Evolutionary conservation across 257 asterid species (phyloP).

Genomic region (Rubia yunnanensis): DNA sequence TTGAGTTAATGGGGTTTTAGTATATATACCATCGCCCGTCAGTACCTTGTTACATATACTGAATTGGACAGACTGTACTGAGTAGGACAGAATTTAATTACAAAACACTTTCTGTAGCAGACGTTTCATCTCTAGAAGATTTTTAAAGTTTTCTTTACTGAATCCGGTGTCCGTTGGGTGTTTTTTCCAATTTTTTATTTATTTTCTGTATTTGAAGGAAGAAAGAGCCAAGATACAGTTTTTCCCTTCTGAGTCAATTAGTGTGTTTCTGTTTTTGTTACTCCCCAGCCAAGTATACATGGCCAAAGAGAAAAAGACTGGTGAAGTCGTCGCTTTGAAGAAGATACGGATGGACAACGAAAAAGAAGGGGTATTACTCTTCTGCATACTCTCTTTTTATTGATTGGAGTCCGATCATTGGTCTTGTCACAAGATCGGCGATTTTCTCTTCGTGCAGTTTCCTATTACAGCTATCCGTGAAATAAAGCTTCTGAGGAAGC

Average conservation of each 20-base stretch:
- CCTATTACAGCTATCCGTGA: constrained; percentile 95
- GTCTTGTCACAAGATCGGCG: background rate
- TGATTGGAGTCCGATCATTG: background rate
- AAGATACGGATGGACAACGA: constrained; percentile 98
- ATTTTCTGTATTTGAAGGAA: background rate
- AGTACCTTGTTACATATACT: too few species aligned
- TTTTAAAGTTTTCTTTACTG: background rate
- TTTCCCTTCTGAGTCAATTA: background rate
- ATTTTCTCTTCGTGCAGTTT: constrained; percentile 42
- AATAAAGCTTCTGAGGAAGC: constrained; percentile 83
- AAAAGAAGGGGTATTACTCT: constrained; percentile 80
- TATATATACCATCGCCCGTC: too few species aligned
- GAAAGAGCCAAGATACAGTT: too few species aligned
- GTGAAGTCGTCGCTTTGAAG: constrained; percentile 89
- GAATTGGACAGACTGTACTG: too few species aligned
- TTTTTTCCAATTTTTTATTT: background rate
- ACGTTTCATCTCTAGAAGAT: background rate
- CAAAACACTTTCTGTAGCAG: background rate
- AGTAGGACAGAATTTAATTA: background rate
- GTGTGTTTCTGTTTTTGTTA: constrained; percentile 6
- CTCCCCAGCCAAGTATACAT: constrained; percentile 76
- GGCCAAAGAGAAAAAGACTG: constrained; percentile 79
- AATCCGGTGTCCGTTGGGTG: background rate
- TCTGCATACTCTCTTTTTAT: constrained; percentile 13
- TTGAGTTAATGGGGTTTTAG: too few species aligned